These are phyloP conservation scores for Pilasporangium apinafurcum DNA, from an alignment of 352 stramenopile genomes.

Conservation along the genomic window DNA sequence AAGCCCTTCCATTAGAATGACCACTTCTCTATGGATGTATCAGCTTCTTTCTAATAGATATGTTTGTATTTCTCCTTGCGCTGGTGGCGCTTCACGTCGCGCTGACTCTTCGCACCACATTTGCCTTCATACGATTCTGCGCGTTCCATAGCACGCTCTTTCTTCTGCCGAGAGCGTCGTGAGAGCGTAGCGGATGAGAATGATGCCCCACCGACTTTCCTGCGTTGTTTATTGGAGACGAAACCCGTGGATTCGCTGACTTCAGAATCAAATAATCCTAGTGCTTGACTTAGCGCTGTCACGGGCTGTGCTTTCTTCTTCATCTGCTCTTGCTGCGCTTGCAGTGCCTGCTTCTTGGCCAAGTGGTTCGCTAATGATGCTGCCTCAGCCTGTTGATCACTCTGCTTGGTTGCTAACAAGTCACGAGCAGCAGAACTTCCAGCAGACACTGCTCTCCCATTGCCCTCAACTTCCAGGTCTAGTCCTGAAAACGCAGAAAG, in stretches of 20 bases:
- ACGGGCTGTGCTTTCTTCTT: conserved; percentile 16
- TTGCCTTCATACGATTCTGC: conserved; percentile 19
- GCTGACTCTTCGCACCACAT: conserved; percentile 15
- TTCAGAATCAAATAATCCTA: conserved; percentile 57
- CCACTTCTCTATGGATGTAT: not conserved
- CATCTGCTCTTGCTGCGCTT: conserved; percentile 21
- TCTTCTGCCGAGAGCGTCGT: conserved; percentile 41
- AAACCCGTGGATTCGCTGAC: conserved; percentile 26
- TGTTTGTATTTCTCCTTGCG: conserved; percentile 61
- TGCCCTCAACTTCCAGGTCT: conserved; percentile 33
- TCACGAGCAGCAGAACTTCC: conserved; percentile 33
- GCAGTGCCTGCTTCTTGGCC: conserved; percentile 11
- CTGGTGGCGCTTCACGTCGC: conserved; percentile 33
- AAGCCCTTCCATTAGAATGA: too few species aligned
- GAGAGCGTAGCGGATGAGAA: conserved; percentile 15
- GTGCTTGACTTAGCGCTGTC: conserved; percentile 49
- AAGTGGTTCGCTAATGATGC: conserved; percentile 9
- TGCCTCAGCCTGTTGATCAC: conserved; percentile 26
- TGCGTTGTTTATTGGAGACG: conserved; percentile 5
- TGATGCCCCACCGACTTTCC: conserved; percentile 7
- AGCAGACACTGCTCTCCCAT: conserved; percentile 3
- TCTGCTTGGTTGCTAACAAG: conserved; percentile 39
- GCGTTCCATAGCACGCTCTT: conserved; percentile 20
- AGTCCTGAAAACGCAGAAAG: conserved; percentile 52
- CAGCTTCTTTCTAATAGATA: conserved; percentile 23